Conservation (phyloP, 2,329 filamentous ascomycete species). For the Dactylellina sp. region DNA sequence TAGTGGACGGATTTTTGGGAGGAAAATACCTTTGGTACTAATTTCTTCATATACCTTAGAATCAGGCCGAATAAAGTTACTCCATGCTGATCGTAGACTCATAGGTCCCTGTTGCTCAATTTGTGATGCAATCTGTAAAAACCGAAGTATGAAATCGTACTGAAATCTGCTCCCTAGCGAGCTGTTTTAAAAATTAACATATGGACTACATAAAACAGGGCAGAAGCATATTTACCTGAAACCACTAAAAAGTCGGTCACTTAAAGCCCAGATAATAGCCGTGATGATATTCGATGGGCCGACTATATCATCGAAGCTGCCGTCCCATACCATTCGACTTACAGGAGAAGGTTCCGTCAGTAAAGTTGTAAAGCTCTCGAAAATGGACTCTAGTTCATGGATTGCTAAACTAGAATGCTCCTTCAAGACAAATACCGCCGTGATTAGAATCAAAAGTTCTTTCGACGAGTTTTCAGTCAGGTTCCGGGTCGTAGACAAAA, state of each 20-base stretch:
- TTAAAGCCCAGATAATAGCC: conserved; percentile 11
- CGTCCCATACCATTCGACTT: conserved; percentile 20
- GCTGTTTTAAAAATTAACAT: conserved; percentile 15
- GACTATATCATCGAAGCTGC: conserved; percentile 31
- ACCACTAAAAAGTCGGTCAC: conserved; percentile 8
- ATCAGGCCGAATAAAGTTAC: conserved; percentile 8
- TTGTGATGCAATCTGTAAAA: conserved; percentile 18
- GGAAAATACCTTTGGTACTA: conserved; percentile 28
- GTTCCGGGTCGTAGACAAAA: not conserved
- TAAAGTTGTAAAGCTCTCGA: conserved; percentile 8
- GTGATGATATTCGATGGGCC: not conserved
- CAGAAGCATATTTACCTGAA: conserved; percentile 15
- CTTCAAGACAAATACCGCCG: conserved; percentile 21
- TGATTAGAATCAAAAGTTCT: conserved; percentile 28
- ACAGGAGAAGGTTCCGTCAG: not conserved
- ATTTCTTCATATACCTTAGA: conserved; percentile 34
- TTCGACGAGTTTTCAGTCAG: conserved; percentile 7
- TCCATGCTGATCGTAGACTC: conserved; percentile 26
- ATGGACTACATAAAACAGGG: not conserved
- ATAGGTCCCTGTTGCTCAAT: not conserved
- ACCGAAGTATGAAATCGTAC: conserved; percentile 10
- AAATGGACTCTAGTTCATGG: conserved; percentile 29
- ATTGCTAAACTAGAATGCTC: conserved; percentile 17
- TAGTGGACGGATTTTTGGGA: not conserved
- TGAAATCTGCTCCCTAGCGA: conserved; percentile 7